A percentile compares a stretch with the other conserved stretches of the same genome.
phyloP scores from a whole-genome alignment of 371 early-diverging fungal species.

The Sporodiniella umbellata region DNA sequence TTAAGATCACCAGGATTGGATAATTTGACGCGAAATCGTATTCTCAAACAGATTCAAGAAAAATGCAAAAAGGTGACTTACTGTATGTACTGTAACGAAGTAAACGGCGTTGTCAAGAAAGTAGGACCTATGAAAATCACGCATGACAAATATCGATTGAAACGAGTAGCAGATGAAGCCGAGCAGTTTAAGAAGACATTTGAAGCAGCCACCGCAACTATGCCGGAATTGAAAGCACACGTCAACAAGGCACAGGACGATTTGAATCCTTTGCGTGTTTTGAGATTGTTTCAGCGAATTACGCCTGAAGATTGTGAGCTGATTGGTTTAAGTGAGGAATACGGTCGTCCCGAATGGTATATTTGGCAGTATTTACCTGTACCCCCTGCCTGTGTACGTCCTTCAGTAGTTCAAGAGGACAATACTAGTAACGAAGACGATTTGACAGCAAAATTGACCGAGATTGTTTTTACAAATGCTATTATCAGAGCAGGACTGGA shows the following conservation, averaged over 20 bases:
- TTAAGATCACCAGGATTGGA: conserved; percentile 82
- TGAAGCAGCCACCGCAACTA: conserved; percentile 64
- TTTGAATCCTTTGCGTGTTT: conserved; percentile 88
- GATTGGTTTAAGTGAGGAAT: conserved; percentile 84
- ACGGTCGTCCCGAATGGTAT: conserved; percentile 90
- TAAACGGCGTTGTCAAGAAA: conserved; percentile 95
- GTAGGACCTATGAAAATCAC: conserved; percentile 94
- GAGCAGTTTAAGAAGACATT: conserved; percentile 75
- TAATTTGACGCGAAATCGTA: conserved; percentile 68
- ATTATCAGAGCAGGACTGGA: conserved; percentile 82
- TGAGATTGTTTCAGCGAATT: conserved; percentile 86
- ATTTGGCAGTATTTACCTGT: conserved; percentile 95
- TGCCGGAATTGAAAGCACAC: conserved; percentile 76
- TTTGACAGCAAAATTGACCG: conserved; percentile 96
- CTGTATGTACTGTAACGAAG: conserved; percentile 85
- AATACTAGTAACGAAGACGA: conserved; percentile 98
- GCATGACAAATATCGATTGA: conserved; percentile 90
- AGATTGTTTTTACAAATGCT: conserved; percentile 94
- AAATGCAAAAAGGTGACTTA: conserved; percentile 87
- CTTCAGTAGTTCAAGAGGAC: conserved; percentile 94
- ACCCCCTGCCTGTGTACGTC: conserved; percentile 97
- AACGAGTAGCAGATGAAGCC: conserved; percentile 72
- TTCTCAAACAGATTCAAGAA: conserved; percentile 82
- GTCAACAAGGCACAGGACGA: conserved; percentile 91
- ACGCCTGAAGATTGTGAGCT: conserved; percentile 94